Percentiles rank a stretch among this genome's conserved stretches.
Conservation (phyloP, 1,139 yeast species). For the Suhomyces kunorum region DNA sequence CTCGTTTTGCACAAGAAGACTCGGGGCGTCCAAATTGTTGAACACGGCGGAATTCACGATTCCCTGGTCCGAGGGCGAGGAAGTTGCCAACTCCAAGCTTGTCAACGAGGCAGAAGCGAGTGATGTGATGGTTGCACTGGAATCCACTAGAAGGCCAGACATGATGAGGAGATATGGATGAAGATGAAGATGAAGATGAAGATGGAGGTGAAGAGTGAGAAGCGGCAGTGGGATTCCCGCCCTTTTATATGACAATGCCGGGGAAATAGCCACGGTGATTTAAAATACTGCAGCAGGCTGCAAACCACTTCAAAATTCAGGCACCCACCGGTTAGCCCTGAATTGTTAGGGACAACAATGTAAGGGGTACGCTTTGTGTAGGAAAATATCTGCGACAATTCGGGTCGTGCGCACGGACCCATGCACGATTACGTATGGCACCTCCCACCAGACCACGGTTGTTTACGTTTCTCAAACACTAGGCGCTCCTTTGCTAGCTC, state of each 20-base stretch:
- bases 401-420: not conserved
- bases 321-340: conserved; percentile 7
- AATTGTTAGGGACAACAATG: conserved; percentile 9
- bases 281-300: conserved; percentile 6
- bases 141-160: conserved; percentile 16
- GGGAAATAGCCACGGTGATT: conserved; percentile 1
- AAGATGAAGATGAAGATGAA: too few species aligned
- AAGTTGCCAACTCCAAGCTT: conserved; percentile 12
- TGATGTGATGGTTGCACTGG: conserved; percentile 10
- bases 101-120: conserved; percentile 15
- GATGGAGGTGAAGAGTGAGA: not conserved
- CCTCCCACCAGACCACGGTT: not conserved
- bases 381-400: not conserved
- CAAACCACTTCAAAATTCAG: conserved; percentile 12
- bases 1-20: conserved; percentile 10
- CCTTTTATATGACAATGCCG: conserved; percentile 6
- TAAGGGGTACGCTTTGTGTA: conserved; percentile 9
- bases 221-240: not conserved
- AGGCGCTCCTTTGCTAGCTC: not conserved
- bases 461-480: conserved; percentile 4
- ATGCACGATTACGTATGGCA: conserved; percentile 6
- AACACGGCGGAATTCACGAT: not conserved
- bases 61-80: not conserved
- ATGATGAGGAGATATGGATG: conserved; percentile 10
- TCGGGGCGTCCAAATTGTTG: conserved; percentile 7